Percentiles rank a stretch among this genome's conserved stretches.
Evolutionary conservation across 2,329 filamentous ascomycete genomes (phyloP).

Genomic region (Beauveria asiatica): DNA sequence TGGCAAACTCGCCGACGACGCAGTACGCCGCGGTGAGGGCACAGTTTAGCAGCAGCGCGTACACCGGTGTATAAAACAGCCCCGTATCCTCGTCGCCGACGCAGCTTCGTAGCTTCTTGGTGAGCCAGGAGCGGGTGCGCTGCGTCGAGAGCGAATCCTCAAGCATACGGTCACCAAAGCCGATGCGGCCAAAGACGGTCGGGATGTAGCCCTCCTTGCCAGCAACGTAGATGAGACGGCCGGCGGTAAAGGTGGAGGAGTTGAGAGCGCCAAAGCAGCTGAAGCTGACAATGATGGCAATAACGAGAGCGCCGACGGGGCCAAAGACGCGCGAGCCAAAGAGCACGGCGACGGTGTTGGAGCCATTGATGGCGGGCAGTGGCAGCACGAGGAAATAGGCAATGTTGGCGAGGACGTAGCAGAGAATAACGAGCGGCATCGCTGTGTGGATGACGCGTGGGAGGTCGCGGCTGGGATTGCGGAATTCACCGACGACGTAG

Average conservation of each 20-base stretch:
- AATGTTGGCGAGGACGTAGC: constrained; percentile 84
- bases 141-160: constrained; percentile 33
- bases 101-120: constrained; percentile 49
- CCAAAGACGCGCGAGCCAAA: constrained; percentile 91
- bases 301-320: constrained; percentile 66
- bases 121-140: constrained; percentile 46
- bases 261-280: constrained; percentile 94
- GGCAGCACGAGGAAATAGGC: constrained; percentile 93
- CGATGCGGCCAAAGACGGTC: constrained; percentile 71
- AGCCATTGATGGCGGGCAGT: constrained; percentile 66
- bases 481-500: constrained; percentile 95
- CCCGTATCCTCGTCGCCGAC: constrained; percentile 70
- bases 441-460: constrained; percentile 93
- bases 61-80: constrained; percentile 89
- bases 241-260: constrained; percentile 86
- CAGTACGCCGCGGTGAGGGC: constrained; percentile 69
- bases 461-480: constrained; percentile 80
- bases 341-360: constrained; percentile 91
- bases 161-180: constrained; percentile 44
- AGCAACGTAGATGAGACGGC: constrained; percentile 84
- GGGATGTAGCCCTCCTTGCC: constrained; percentile 94
- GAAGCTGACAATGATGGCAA: constrained; percentile 82
- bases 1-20: constrained; percentile 79
- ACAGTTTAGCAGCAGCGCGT: constrained; percentile 78
- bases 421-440: constrained; percentile 86